These are phyloP conservation scores for Polyplosphaeria fusca DNA, from an alignment of 495 filamentous ascomycete genomes.

Conservation along the genomic window DNA sequence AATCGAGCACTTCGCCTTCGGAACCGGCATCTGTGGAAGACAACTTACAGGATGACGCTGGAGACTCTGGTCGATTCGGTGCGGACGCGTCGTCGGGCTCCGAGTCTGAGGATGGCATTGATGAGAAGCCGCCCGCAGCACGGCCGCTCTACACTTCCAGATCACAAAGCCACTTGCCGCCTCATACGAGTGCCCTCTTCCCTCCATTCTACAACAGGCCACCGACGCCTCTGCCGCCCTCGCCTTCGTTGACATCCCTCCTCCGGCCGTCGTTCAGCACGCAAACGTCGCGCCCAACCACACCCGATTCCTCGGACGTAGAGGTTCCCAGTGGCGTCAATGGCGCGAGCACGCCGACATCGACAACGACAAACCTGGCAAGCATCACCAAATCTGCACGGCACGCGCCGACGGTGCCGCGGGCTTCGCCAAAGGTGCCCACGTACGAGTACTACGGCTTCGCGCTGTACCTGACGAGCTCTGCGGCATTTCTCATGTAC, in stretches of 20 bases:
- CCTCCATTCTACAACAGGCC: slow-evolving; percentile 51
- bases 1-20: slow-evolving; percentile 34
- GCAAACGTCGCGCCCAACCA: slow-evolving; percentile 76
- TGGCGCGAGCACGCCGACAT: slow-evolving; percentile 43
- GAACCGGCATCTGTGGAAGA: slow-evolving; percentile 38
- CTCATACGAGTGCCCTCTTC: slow-evolving; percentile 35
- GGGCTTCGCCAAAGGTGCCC: slow-evolving; percentile 86
- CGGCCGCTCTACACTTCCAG: slow-evolving; percentile 34
- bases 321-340: slow-evolving; percentile 53
- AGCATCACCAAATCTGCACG: slow-evolving; percentile 63
- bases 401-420: slow-evolving; percentile 69
- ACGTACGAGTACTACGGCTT: slow-evolving; percentile 99
- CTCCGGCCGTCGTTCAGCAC: slow-evolving; percentile 69
- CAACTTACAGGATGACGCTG: slow-evolving; percentile 31
- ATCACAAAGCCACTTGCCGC: slow-evolving; percentile 38
- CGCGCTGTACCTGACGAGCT: slow-evolving; percentile 84
- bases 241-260: slow-evolving; percentile 92
- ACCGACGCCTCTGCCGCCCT: slow-evolving; percentile 74
- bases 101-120: slow-evolving; percentile 21
- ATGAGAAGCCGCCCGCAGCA: slow-evolving; percentile 20
- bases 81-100: slow-evolving; percentile 15
- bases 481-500: slow-evolving; percentile 79
- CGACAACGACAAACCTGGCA: slow-evolving; percentile 56
- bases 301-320: slow-evolving; percentile 85
- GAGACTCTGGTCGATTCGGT: slow-evolving; percentile 20